Percentiles rank a stretch among this genome's conserved stretches.
Evolutionary conservation across 2,329 filamentous ascomycete species (phyloP).

Genomic region (Xylariaceae sp.): DNA sequence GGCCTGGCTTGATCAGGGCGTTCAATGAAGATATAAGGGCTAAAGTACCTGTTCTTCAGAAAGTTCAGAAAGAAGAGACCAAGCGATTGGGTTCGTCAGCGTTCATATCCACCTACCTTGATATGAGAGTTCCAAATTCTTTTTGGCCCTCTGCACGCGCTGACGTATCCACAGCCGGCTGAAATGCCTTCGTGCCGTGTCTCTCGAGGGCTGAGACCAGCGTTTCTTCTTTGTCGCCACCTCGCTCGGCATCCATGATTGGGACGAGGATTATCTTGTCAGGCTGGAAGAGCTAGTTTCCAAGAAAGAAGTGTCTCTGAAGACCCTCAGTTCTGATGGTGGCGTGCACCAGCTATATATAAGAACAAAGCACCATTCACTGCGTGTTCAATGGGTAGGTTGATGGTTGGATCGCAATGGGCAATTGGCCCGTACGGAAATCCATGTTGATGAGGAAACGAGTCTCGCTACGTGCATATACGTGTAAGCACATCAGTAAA

Average conservation of each 20-base stretch:
- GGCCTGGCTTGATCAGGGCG: conserved; percentile 57
- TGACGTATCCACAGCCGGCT: conserved; percentile 38
- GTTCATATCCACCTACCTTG: conserved; percentile 39
- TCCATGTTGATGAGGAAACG: too few species aligned
- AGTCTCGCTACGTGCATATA: too few species aligned
- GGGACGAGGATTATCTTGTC: conserved; percentile 1
- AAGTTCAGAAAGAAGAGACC: conserved; percentile 26
- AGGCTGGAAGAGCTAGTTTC: not conserved
- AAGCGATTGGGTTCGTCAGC: conserved; percentile 12
- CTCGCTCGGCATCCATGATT: conserved; percentile 15
- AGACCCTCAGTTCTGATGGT: not conserved
- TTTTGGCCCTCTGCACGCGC: conserved; percentile 35
- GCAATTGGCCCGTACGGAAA: too few species aligned
- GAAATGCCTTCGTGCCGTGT: conserved; percentile 47
- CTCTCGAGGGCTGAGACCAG: conserved; percentile 36
- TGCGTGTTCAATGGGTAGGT: too few species aligned
- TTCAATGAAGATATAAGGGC: conserved; percentile 59
- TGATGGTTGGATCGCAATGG: too few species aligned
- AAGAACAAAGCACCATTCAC: too few species aligned
- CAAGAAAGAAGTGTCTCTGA: not conserved
- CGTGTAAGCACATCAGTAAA: too few species aligned
- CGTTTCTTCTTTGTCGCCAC: conserved; percentile 13
- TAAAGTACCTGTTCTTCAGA: conserved; percentile 43
- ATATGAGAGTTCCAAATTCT: conserved; percentile 46
- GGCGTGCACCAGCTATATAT: not conserved